Base-by-base conservation (phyloP, 768 basidiomycete species). In the Sarcomyxa edulis region DNA sequence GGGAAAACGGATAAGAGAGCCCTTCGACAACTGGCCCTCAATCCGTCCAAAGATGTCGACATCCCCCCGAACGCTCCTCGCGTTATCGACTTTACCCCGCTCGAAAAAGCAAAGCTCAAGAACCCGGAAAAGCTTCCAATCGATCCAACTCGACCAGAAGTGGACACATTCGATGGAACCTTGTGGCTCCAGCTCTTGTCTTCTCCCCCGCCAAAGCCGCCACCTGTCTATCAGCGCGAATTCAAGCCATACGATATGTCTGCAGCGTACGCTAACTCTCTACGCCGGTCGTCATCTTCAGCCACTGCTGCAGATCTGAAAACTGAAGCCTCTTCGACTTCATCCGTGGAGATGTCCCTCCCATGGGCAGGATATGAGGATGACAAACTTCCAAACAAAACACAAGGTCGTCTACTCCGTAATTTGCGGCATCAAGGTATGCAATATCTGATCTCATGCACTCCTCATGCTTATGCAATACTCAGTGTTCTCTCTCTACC, bases 401-500 rank as follows among this genome's bases (percentile, higher is more conserved):
- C 47, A 7, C 64, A 78, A 38, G 60, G 67, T n/a, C 68, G 64
- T 50, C 32, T 47, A 22, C n/a, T 69, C 35, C 72, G 74, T 32
- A 75, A 78, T 49, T 48, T 79, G 21, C 72, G 77, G 30, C 68
- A 76, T 51, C 70, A 69, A 41, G n/a, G n/a, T n/a, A n/a, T n/a
- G n/a, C n/a, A n/a, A n/a, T n/a, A n/a, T n/a, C n/a, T n/a, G n/a
- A n/a, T n/a, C n/a, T n/a, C n/a, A n/a, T n/a, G n/a, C n/a, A n/a
- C n/a, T n/a, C n/a, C n/a, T n/a, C n/a, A n/a, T n/a, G n/a, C n/a
- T n/a, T n/a, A n/a, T n/a, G n/a, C n/a, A n/a, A n/a, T n/a, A n/a
- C n/a, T n/a, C n/a, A n/a, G 54, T 78, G 40, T 72, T 76, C 56
- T 66, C 68, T 7, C 59, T 78, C 9, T 81, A 78, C 51, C 72